Evolutionary conservation across 2,329 filamentous ascomycete genomes (phyloP).

Genomic region (Berkeleyomyces basicola): DNA sequence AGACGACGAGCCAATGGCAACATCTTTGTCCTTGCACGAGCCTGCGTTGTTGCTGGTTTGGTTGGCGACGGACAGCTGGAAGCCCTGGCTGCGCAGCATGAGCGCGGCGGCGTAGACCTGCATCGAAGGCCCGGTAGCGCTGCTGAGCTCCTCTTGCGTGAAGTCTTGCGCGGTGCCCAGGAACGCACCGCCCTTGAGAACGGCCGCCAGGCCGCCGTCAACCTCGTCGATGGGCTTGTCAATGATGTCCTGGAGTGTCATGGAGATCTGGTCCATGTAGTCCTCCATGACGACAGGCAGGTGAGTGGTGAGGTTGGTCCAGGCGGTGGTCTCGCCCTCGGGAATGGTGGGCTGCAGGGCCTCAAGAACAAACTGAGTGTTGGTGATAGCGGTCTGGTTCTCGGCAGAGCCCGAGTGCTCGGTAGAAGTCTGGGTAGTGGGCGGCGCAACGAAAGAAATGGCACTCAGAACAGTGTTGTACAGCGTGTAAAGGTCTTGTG

Average conservation of each 20-base stretch:
- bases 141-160: conserved; percentile 13
- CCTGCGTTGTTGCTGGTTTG: background rate
- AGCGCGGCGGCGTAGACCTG: conserved; percentile 9
- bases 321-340: background rate
- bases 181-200: conserved; percentile 12
- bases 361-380: background rate
- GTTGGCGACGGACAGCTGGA: conserved; percentile 9
- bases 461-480: conserved; percentile 9
- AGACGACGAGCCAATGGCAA: conserved; percentile 3
- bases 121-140: conserved; percentile 2
- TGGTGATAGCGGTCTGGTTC: background rate
- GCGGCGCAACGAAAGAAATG: conserved; percentile 10
- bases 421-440: background rate
- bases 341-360: background rate
- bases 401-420: background rate
- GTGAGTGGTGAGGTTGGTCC: conserved; percentile 2
- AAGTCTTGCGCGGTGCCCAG: conserved; percentile 13
- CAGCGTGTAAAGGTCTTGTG: conserved; percentile 11
- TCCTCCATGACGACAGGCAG: conserved; percentile 6
- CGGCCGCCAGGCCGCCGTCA: conserved; percentile 9
- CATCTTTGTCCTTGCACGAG: conserved; percentile 1
- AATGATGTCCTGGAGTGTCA: conserved; percentile 9
- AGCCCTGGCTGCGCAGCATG: conserved; percentile 10
- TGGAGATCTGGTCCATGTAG: conserved; percentile 7
- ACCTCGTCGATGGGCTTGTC: conserved; percentile 11